Evolutionary conservation across 352 stramenopile genomes (phyloP), one percentile per base, ranked within the genome.

Genomic region (Globisporangium nodosum): DNA sequence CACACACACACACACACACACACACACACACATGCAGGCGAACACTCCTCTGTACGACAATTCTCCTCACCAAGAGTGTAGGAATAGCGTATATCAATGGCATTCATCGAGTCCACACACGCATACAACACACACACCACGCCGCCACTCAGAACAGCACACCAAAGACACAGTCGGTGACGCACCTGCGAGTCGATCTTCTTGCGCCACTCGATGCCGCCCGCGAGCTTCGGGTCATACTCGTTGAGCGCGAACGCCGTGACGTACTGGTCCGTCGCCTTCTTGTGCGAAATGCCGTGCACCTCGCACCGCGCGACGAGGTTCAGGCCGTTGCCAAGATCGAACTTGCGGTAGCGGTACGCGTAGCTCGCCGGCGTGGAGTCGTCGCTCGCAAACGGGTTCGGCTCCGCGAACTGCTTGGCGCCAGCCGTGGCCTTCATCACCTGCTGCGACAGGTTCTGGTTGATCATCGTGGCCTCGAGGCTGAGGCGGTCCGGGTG

Each of bases 371-470:
- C 95, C 1, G 96, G 95, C 58, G 89, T 90, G 21, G 97, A 83
- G 49, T 97, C 91, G 42, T 98, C 93, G 68, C 96, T 96, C 57
- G 94, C 97, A 71, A 99, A 99, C 49, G 96, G 95, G 74, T 98
- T 97, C 15, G 86, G 60, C 33, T 80, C 64, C 39, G 85, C 77
- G 50, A 87, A 86, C 45, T 61, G 63, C 69, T 93, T 94, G 65
- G 70, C 74, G 58, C 66, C 75, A 18, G 62, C 68, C 5, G 70
- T 73, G 43, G 39, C 48, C 60, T 96, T 91, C 30, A 98, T 75
- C 45, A 98, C 95, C 73, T 99, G 96, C 69, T 99, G 97, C 31
- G 95, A 98, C 71, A 99, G 96, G 72, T 98, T 98, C 72, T 99
- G 96, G 78, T 99, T 99, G 71, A 99, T 98, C 82, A 97, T 97